Conservation (phyloP, 768 basidiomycete genomes). For the Termitomyces sp. region DNA sequence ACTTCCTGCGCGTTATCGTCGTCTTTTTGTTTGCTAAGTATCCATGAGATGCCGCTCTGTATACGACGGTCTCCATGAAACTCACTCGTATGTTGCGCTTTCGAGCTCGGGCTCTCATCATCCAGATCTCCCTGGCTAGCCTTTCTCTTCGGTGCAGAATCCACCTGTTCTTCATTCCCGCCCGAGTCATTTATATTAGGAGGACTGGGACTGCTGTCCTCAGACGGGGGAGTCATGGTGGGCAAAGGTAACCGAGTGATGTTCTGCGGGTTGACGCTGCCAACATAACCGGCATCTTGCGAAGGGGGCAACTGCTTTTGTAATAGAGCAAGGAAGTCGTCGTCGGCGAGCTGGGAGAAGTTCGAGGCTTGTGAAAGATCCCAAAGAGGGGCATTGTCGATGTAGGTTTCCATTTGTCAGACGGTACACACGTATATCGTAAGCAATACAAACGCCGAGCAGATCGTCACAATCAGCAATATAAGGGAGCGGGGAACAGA, state of each 20-base stretch:
- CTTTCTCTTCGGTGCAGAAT: constrained; percentile 67
- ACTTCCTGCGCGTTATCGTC: constrained; percentile 28
- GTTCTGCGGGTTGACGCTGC: constrained; percentile 55
- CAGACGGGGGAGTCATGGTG: constrained; percentile 56
- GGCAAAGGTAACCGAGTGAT: constrained; percentile 45
- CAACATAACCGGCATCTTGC: constrained; percentile 20
- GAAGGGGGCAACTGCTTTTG: constrained; percentile 58
- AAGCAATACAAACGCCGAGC: not conserved
- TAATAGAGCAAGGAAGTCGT: constrained; percentile 71
- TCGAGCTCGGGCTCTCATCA: constrained; percentile 60
- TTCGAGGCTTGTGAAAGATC: constrained; percentile 54
- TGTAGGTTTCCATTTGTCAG: constrained; percentile 43
- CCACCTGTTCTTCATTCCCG: constrained; percentile 33
- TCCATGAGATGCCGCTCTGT: not conserved
- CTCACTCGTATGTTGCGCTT: constrained; percentile 61
- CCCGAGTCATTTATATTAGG: constrained; percentile 37
- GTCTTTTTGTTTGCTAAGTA: constrained; percentile 17
- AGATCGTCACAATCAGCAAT: constrained; percentile 5
- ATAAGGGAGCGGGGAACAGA: not conserved
- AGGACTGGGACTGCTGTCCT: constrained; percentile 78
- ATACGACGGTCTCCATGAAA: constrained; percentile 1
- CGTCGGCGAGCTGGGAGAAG: constrained; percentile 64
- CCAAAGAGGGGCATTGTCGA: constrained; percentile 53
- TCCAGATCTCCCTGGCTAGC: constrained; percentile 60
- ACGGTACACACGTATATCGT: not conserved